These are phyloP conservation scores for Biscutella laevigata DNA, from an alignment of 441 rosid genomes.

Conservation along the genomic window DNA sequence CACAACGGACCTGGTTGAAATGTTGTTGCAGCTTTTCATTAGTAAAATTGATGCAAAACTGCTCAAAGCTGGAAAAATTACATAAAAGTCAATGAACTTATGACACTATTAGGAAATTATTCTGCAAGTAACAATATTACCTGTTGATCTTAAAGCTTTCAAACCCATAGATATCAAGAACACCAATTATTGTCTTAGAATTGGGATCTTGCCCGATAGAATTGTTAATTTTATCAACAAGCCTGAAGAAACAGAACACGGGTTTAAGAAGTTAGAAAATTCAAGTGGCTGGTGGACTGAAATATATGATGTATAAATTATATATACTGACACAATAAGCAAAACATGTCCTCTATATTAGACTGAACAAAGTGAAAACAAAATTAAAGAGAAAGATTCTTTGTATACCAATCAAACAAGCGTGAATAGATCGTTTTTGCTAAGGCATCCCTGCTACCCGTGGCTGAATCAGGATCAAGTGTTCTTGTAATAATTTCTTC, in stretches of 20 bases:
- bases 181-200: conserved; percentile 60
- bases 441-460: conserved; percentile 89
- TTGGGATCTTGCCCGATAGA: conserved; percentile 79
- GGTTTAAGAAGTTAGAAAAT: not conserved
- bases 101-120: not conserved
- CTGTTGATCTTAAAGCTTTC: conserved; percentile 72
- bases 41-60: conserved; percentile 98
- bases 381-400: not conserved
- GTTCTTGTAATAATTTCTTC: conserved; percentile 98
- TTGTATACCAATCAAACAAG: conserved; percentile 86
- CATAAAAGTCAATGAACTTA: conserved; percentile 9
- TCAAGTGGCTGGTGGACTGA: conserved; percentile 5
- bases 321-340: conserved; percentile 1
- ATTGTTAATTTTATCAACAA: conserved; percentile 62
- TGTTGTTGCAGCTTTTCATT: conserved; percentile 99
- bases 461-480: conserved; percentile 85
- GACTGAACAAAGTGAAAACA: not conserved
- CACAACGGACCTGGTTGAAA: conserved; percentile 75
- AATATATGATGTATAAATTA: conserved; percentile 1
- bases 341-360: conserved; percentile 1
- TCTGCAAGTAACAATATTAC: conserved; percentile 28
- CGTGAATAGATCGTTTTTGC: conserved; percentile 96
- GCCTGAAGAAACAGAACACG: conserved; percentile 35
- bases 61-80: conserved; percentile 69
- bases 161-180: conserved; percentile 75